Conservation (phyloP, 1,284 basidiomycete species). For the Naganishia liquefaciens region DNA sequence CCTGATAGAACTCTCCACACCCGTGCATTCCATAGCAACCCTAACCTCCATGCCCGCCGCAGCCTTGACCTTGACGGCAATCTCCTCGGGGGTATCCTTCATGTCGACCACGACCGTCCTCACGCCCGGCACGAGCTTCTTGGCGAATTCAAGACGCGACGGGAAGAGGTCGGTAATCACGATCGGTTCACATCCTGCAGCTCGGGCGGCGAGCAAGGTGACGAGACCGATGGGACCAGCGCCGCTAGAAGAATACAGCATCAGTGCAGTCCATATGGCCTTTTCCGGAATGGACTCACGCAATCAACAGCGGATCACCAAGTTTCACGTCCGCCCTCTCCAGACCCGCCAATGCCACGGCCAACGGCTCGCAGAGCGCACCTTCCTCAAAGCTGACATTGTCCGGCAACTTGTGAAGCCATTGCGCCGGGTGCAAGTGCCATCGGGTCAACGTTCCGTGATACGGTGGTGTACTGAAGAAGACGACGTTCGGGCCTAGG, state of each 20-base stretch:
- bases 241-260: conserved; percentile 41
- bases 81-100: conserved; percentile 43
- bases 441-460: conserved; percentile 57
- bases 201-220: conserved; percentile 57
- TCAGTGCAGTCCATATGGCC: neutral
- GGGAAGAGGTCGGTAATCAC: conserved; percentile 59
- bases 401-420: conserved; percentile 60
- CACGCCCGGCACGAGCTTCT: conserved; percentile 57
- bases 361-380: conserved; percentile 58
- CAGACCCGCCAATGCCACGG: conserved; percentile 59
- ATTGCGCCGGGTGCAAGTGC: conserved; percentile 59
- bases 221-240: conserved; percentile 60
- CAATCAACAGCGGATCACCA: conserved; percentile 57
- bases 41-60: conserved; percentile 42
- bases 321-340: conserved; percentile 56
- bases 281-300: conserved; percentile 40
- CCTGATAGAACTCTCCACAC: conserved; percentile 82
- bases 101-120: conserved; percentile 52
- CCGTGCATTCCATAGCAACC: conserved; percentile 62
- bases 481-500: conserved; percentile 55
- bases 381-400: conserved; percentile 58
- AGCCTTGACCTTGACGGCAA: conserved; percentile 47
- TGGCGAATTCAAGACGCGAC: conserved; percentile 58
- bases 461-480: conserved; percentile 58
- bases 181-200: conserved; percentile 60